Evolutionary conservation across 306 rosid species (phyloP), one percentile per base, ranked within the genome.

Genomic region (Quercus wislizeni): DNA sequence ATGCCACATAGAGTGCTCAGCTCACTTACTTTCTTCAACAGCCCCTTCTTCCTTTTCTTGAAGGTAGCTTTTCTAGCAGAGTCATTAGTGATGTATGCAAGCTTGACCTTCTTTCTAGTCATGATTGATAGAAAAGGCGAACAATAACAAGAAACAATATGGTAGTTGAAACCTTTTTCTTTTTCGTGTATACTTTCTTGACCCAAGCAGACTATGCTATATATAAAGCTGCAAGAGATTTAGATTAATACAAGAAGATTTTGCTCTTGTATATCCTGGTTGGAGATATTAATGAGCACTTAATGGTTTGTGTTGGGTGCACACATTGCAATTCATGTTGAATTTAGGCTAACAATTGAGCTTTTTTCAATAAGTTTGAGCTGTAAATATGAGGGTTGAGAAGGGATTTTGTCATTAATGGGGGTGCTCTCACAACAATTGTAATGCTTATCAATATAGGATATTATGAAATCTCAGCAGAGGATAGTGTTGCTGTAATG

Each of bases 21-120:
- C 58, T 90, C 98, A 5, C 49, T 68, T 38, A 88, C 79, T 82
- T 86, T 92, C 78, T 91, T 93, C 41, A 88, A 8, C 2, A 93
- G 71, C 9, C 95, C 92, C 73, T 67, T 89, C 88, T 87, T 90
- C 82, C 90, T 85, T 86, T 90, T 90, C 88, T 85, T 87, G 71
- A 63, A 91, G 0, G 91, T 88, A 6, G 88, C 83, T 73, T 91
- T 93, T 54, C 94, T 83, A 27, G 91, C 83, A 0, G 86, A 54
- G 33, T 77, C 86, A 19, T 82, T 83, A 0, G 75, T 3, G 52
- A 89, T 80, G 71, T 74, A 92, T 1, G 85, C 81, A 4, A 89
- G 86, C 5, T 84, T 88, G 74, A 84, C 91, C 82, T 86, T 91
- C 80, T 78, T 84, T 73, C 92, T 84, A 0, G 92, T 80, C 97